Evolutionary conservation across 331 rosid species (phyloP).

Genomic region (Dryas integrifolia): DNA sequence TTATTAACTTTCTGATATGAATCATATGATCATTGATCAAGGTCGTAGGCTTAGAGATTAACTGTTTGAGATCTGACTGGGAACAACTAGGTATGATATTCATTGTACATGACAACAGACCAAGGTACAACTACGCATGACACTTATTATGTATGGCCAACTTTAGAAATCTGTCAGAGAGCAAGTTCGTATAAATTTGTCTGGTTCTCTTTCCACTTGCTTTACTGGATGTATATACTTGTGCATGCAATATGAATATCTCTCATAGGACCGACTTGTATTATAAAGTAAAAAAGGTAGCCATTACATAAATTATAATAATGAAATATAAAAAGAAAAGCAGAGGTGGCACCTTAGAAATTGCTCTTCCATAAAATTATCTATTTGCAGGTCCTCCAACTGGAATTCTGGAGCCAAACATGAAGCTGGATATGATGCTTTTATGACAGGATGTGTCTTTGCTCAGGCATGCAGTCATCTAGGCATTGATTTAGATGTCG

Average conservation of each 20-base stretch:
- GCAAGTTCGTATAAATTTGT: background rate
- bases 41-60: background rate
- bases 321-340: background rate
- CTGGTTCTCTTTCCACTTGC: background rate
- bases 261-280: background rate
- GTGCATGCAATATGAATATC: background rate
- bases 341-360: slow-evolving; percentile 6
- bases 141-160: background rate
- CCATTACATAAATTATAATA: background rate
- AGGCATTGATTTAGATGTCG: slow-evolving; percentile 59
- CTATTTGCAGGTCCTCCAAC: slow-evolving; percentile 67
- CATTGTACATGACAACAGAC: background rate
- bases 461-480: slow-evolving; percentile 73
- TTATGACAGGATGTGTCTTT: slow-evolving; percentile 94
- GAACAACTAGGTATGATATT: background rate
- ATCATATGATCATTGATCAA: background rate
- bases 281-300: background rate
- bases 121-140: background rate
- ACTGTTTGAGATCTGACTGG: background rate
- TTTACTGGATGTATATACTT: background rate
- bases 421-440: slow-evolving; percentile 98
- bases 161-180: background rate
- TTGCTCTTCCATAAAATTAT: slow-evolving; percentile 4
- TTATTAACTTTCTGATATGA: background rate
- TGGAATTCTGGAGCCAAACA: slow-evolving; percentile 97